Conservation (phyloP, 768 basidiomycete species). For the Pulveroboletus sp. region DNA sequence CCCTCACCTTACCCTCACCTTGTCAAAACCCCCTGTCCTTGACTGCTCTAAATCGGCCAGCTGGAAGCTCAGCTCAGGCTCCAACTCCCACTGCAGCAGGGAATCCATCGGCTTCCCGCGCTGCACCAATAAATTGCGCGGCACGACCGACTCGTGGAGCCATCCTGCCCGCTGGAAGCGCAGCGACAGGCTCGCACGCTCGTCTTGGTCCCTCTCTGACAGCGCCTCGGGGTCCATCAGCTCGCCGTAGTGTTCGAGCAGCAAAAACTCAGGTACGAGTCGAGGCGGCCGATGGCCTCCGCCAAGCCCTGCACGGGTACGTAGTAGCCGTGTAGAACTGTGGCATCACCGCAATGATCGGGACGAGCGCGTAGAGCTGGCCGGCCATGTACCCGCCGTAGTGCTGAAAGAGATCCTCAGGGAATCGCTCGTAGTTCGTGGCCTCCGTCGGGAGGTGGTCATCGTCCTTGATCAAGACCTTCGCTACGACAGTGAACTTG, state of each 20-base stretch:
- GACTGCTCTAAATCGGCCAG: slow-evolving; percentile 51
- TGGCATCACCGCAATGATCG: slow-evolving; percentile 50
- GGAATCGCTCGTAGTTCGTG: slow-evolving; percentile 25
- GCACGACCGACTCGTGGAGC: slow-evolving; percentile 40
- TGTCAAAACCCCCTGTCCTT: no score
- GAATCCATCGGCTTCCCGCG: slow-evolving; percentile 36
- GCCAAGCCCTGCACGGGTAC: slow-evolving; percentile 12
- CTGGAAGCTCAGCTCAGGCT: slow-evolving; percentile 36
- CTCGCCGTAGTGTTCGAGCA: slow-evolving; percentile 46
- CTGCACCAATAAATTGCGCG: slow-evolving; percentile 44
- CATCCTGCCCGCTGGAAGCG: slow-evolving; percentile 39
- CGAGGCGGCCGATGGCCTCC: no score
- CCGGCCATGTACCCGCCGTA: slow-evolving; percentile 23
- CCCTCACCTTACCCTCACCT: no score
- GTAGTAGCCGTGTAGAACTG: slow-evolving; percentile 68
- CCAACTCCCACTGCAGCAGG: slow-evolving; percentile 1
- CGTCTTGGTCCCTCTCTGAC: slow-evolving; percentile 35
- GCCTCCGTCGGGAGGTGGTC: slow-evolving; percentile 34
- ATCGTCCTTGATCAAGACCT: slow-evolving; percentile 40
- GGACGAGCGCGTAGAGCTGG: slow-evolving; percentile 39
- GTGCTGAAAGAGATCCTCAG: slow-evolving; percentile 26
- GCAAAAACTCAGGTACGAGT: slow-evolving; percentile 34
- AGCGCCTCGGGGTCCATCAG: slow-evolving; percentile 30
- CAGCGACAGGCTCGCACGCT: slow-evolving; percentile 38
- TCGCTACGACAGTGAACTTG: slow-evolving; percentile 41